phyloP scores from a whole-genome alignment of 225 moss, liverwort and hornwort genomes.

The Thuidium tamariscinum region DNA sequence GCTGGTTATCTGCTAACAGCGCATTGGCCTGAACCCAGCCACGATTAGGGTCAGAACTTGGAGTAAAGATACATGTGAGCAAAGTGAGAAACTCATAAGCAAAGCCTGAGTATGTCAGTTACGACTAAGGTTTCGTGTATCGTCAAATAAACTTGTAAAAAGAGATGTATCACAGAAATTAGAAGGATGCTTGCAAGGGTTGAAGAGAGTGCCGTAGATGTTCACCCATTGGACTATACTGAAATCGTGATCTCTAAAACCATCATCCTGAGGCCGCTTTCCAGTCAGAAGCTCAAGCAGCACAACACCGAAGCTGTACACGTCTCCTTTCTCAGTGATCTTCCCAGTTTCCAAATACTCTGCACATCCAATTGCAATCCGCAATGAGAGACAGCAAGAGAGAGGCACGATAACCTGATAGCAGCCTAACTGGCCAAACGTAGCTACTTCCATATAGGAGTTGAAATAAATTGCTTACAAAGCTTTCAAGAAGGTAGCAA shows the following conservation, averaged over 20 bases:
- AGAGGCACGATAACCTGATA: neutral
- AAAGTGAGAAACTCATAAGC: neutral
- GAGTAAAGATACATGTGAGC: neutral
- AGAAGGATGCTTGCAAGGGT: neutral
- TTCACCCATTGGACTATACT: slow-evolving; percentile 80
- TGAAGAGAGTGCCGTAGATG: neutral
- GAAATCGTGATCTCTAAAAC: slow-evolving; percentile 53
- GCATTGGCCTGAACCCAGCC: slow-evolving; percentile 32
- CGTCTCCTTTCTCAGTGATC: slow-evolving; percentile 79
- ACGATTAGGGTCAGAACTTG: neutral
- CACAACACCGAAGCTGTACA: slow-evolving; percentile 83
- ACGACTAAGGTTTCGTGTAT: neutral
- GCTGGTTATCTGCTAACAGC: slow-evolving; percentile 32
- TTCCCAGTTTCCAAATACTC: slow-evolving; percentile 33
- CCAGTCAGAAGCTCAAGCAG: slow-evolving; percentile 83
- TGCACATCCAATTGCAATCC: neutral
- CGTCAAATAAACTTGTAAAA: too few species aligned
- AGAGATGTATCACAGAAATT: neutral
- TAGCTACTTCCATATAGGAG: neutral
- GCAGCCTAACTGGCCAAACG: neutral
- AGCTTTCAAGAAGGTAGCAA: neutral
- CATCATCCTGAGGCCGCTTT: slow-evolving; percentile 53
- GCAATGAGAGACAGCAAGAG: neutral
- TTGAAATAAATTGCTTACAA: neutral
- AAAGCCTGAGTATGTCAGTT: neutral